Evolutionary conservation across 2,329 filamentous ascomycete genomes (phyloP).

Genomic region (Cryphonectria carpinicola): DNA sequence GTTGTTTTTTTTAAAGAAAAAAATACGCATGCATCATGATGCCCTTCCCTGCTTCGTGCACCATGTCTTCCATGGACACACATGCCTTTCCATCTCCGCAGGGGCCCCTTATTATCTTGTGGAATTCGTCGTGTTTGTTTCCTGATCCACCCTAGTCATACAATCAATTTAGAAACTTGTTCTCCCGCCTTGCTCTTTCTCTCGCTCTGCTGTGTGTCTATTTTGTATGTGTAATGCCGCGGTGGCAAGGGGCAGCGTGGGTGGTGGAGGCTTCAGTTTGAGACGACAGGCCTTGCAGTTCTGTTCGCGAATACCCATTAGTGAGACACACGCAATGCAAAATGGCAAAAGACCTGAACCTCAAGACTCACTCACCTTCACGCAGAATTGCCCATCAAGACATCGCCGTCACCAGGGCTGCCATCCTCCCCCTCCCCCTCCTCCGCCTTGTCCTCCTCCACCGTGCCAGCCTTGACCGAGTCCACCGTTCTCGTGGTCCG

Average conservation of each 20-base stretch:
- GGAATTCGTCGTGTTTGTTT: neutral
- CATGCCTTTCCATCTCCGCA: neutral
- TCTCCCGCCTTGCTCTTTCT: neutral
- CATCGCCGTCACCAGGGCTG: neutral
- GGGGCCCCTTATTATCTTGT: neutral
- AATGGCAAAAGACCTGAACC: neutral
- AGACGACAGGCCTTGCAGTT: neutral
- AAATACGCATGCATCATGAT: neutral
- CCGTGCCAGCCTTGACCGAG: neutral
- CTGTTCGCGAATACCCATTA: neutral
- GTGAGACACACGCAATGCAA: neutral
- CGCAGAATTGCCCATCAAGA: neutral
- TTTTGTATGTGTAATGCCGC: neutral
- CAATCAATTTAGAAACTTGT: neutral
- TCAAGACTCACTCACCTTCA: neutral
- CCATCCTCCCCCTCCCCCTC: no score
- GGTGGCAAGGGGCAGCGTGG: neutral
- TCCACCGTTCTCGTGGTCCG: constrained; percentile 13
- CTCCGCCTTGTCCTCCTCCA: neutral
- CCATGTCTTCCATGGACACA: neutral
- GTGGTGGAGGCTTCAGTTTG: neutral
- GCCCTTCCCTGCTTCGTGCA: neutral
- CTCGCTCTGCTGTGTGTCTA: neutral
- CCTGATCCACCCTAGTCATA: neutral
- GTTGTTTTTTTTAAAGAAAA: no score